Evolutionary conservation across 345 rosid genomes (phyloP).

Genomic region (Heritiera littoralis): DNA sequence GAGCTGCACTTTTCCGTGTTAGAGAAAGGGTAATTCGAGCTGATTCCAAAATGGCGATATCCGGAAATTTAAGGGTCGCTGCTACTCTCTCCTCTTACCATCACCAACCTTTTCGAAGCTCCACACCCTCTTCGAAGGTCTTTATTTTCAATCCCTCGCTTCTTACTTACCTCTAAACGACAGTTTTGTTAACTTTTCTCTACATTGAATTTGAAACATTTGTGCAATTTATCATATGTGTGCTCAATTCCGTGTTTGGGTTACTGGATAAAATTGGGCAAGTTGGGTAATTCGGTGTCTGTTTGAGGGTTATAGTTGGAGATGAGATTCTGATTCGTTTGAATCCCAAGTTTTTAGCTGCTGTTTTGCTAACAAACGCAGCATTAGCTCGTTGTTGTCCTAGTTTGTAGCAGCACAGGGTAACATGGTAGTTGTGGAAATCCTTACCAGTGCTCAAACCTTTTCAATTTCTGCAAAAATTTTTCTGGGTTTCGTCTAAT

Average conservation of each 20-base stretch:
- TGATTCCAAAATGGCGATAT: slow-evolving; percentile 5
- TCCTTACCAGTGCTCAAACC: neutral
- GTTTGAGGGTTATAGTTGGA: neutral
- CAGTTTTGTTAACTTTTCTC: neutral
- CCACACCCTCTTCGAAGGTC: neutral
- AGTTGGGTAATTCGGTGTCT: neutral
- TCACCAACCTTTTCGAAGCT: slow-evolving; percentile 1
- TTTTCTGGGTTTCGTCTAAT: neutral
- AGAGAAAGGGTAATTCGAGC: neutral
- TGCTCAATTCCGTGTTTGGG: neutral
- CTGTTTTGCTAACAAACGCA: neutral
- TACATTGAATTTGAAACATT: neutral
- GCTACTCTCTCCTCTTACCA: neutral
- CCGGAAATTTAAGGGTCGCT: neutral
- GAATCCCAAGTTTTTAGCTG: neutral
- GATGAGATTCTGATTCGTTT: neutral
- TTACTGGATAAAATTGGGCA: neutral
- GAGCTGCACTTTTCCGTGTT: neutral
- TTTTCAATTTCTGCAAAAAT: neutral
- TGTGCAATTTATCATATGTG: neutral
- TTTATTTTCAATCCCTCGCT: neutral
- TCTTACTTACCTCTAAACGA: neutral
- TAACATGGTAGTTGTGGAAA: neutral
- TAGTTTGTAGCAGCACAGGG: neutral
- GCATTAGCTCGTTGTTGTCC: neutral